Base-by-base conservation (phyloP, 352 stramenopile genomes). In the Globisporangium okanoganense region DNA sequence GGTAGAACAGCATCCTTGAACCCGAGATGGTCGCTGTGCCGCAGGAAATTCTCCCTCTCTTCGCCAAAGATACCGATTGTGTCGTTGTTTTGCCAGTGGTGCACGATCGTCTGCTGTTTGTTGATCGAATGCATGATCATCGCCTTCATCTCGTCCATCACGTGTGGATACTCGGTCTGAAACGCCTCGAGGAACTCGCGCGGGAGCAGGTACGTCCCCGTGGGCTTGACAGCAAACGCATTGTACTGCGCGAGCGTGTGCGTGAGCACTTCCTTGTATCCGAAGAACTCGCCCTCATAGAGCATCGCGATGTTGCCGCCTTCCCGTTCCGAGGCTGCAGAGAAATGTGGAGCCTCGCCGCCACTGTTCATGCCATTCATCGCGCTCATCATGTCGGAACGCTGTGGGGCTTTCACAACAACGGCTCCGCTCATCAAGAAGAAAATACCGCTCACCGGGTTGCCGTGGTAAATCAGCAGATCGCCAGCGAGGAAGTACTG, bases 61-160 rank as follows among this genome's bases (percentile, higher is more conserved):
- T 66, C 49, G 7, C 56, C 35, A 14, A 78, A 90, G 13, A 90
- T 79, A 9, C 79, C 70, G 48, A 92, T 87, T 14, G 67, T 64
- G 6, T 87, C 74, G 56, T 90, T 90, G 55, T 90, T 88, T 49
- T 91, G 79, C 79, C 78, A 90, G 24, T 77, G 79, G 22, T 86
- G 64, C 10, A 85, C 66, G 41, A 88, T 72, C 18, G 79, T 90
- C 38, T 92, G 83, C 64, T 92, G 83, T 43, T 85, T 85, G 36
- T 72, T 80, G 64, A 92, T 87, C 27, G 83, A 88, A 58, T 90
- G 75, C 56, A 92, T 72, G 44, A 89, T 78, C n/a, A 90, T 69
- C n/a, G 57, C 50, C 7, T 78, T 71, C 61, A 92, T 82, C 52
- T 92, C 82, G 35, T 88, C 74, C 52, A 88, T 71, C 10, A 90